These are phyloP conservation scores for Microcos paniculata DNA, from an alignment of 345 rosid species.

Conservation along the genomic window DNA sequence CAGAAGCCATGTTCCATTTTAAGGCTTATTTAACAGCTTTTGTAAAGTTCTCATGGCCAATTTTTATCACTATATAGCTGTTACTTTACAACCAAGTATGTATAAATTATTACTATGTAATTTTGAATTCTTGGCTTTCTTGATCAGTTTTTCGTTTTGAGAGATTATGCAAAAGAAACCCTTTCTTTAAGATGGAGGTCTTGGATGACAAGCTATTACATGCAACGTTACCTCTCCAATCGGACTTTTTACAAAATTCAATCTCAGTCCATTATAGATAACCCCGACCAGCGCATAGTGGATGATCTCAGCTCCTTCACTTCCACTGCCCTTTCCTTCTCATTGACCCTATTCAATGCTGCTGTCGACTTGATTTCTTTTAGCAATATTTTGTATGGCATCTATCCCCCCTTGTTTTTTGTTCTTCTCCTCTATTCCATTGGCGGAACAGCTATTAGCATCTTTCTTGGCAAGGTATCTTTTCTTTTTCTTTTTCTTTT, in stretches of 20 bases:
- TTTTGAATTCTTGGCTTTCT: background rate
- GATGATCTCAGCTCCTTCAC: conserved; percentile 93
- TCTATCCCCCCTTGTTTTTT: conserved; percentile 83
- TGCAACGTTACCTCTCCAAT: conserved; percentile 72
- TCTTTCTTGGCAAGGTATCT: conserved; percentile 81
- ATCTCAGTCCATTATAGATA: conserved; percentile 87
- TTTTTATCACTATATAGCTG: no score
- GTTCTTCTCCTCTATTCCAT: conserved; percentile 79
- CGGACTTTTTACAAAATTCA: conserved; percentile 89
- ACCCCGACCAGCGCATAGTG: conserved; percentile 95
- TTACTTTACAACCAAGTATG: background rate
- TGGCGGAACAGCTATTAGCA: conserved; percentile 84
- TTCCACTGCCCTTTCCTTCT: conserved; percentile 83
- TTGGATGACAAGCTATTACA: conserved; percentile 92
- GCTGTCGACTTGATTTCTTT: conserved; percentile 89
- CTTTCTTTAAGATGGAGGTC: conserved; percentile 91
- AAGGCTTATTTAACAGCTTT: no score
- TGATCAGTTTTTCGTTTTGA: conserved; percentile 85
- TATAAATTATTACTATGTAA: background rate
- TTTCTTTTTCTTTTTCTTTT: no score
- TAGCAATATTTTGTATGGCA: conserved; percentile 87
- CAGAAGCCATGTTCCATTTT: no score
- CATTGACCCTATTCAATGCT: conserved; percentile 76
- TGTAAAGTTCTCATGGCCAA: no score
- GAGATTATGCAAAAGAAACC: conserved; percentile 88